phyloP scores from a whole-genome alignment of 139 green algal species.

The Prasinococcaceae sp. region DNA sequence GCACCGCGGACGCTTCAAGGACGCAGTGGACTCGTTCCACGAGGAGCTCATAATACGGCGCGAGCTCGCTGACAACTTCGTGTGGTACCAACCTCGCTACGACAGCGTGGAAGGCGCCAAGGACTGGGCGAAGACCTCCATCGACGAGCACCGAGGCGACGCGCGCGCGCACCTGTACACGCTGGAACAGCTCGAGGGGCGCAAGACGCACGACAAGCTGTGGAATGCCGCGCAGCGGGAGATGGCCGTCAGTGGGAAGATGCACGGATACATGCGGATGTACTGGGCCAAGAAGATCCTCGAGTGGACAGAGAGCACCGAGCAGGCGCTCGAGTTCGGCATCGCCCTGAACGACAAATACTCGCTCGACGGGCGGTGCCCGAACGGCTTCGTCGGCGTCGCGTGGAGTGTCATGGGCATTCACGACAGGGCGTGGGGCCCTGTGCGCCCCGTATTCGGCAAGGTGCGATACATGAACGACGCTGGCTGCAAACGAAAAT shows the following conservation, averaged over 20 bases:
- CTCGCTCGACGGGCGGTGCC: slow-evolving; percentile 26
- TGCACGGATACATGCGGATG: slow-evolving; percentile 97
- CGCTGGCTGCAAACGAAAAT: slow-evolving; percentile 87
- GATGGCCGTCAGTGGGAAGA: slow-evolving; percentile 80
- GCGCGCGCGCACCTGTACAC: slow-evolving; percentile 31
- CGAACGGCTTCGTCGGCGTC: slow-evolving; percentile 59
- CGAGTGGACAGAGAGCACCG: slow-evolving; percentile 68
- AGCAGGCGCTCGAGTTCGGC: slow-evolving; percentile 58
- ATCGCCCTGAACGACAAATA: slow-evolving; percentile 87
- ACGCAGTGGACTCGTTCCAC: slow-evolving; percentile 72
- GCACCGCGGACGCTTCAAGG: slow-evolving; percentile 22
- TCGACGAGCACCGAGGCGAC: slow-evolving; percentile 50
- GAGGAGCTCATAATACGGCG: slow-evolving; percentile 85
- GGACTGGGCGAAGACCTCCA: slow-evolving; percentile 63
- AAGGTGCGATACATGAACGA: slow-evolving; percentile 92
- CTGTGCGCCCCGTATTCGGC: slow-evolving; percentile 65
- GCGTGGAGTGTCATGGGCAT: slow-evolving; percentile 88
- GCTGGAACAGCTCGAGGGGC: slow-evolving; percentile 61
- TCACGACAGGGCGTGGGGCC: slow-evolving; percentile 64
- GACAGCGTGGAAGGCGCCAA: slow-evolving; percentile 54
- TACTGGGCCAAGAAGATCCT: slow-evolving; percentile 99
- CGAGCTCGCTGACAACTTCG: slow-evolving; percentile 93
- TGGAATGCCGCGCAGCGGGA: slow-evolving; percentile 90
- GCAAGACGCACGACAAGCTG: slow-evolving; percentile 68
- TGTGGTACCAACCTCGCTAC: slow-evolving; percentile 55